Evolutionary conservation across 495 filamentous ascomycete species (phyloP).

Genomic region (Penicillium paxilli): DNA sequence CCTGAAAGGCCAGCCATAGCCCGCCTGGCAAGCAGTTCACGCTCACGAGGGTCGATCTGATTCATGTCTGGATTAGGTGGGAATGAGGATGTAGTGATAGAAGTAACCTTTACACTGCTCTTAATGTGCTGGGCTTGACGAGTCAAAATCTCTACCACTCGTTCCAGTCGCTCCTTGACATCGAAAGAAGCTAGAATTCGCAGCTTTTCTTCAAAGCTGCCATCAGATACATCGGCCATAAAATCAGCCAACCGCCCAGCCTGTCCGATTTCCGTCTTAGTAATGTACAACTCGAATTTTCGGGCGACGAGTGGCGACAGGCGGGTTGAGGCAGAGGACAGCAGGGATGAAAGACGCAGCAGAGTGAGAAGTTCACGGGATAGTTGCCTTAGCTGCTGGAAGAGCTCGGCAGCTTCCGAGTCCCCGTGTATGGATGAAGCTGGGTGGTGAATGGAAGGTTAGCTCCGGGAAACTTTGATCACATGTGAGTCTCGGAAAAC

Average conservation of each 20-base stretch:
- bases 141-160: conserved; percentile 76
- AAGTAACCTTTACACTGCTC: conserved; percentile 75
- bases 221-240: conserved; percentile 87
- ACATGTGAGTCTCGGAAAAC: background rate
- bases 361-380: conserved; percentile 81
- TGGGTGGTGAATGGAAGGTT: conserved; percentile 7
- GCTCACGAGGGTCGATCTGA: conserved; percentile 51
- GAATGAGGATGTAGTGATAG: conserved; percentile 59
- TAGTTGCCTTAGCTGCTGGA: conserved; percentile 76
- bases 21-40: conserved; percentile 52
- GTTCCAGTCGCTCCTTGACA: conserved; percentile 72
- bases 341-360: conserved; percentile 71
- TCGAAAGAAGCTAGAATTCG: conserved; percentile 75
- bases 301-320: conserved; percentile 82
- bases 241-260: conserved; percentile 93
- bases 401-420: conserved; percentile 62
- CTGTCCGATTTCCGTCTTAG: conserved; percentile 70
- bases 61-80: conserved; percentile 56
- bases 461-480: background rate
- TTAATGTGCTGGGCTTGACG: conserved; percentile 79
- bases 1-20: conserved; percentile 52
- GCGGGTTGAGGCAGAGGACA: conserved; percentile 61
- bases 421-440: conserved; percentile 50
- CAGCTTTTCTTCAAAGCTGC: conserved; percentile 84
- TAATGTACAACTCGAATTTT: conserved; percentile 81